phyloP scores from a whole-genome alignment of 108 stramenopile species.

The Cyclotella cryptica region DNA sequence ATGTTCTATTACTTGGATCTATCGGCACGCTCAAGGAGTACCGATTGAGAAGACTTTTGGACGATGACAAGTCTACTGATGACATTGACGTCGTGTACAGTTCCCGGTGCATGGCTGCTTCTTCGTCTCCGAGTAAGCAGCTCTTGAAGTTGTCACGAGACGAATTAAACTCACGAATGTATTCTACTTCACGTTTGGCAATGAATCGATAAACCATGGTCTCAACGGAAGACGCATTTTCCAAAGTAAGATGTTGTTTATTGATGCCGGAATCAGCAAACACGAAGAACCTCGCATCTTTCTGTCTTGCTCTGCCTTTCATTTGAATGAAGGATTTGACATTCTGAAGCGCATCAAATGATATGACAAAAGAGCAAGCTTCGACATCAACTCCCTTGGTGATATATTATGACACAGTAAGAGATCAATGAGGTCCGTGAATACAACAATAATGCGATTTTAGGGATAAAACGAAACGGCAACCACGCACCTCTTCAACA shows the following conservation, averaged over 20 bases:
- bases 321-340: conserved; percentile 74
- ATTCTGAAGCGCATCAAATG: conserved; percentile 58
- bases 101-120: conserved; percentile 47
- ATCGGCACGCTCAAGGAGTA: conserved; percentile 65
- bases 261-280: conserved; percentile 39
- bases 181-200: conserved; percentile 25
- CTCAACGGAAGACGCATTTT: conserved; percentile 45
- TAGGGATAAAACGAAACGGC: not conserved
- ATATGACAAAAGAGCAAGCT: conserved; percentile 69
- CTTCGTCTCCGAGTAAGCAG: conserved; percentile 28
- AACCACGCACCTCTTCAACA: conserved; percentile 56
- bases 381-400: conserved; percentile 64
- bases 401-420: not conserved
- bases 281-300: conserved; percentile 64
- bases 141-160: not conserved
- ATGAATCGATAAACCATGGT: conserved; percentile 52
- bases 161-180: not conserved
- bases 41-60: conserved; percentile 65
- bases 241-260: conserved; percentile 22
- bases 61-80: conserved; percentile 57
- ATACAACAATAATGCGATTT: not conserved
- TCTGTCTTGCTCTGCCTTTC: conserved; percentile 71
- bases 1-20: conserved; percentile 52
- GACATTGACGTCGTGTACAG: conserved; percentile 38
- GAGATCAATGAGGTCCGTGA: not conserved